Evolutionary conservation across 106 monocot species (phyloP).

Genomic region (Dendrobium chrysotoxum): DNA sequence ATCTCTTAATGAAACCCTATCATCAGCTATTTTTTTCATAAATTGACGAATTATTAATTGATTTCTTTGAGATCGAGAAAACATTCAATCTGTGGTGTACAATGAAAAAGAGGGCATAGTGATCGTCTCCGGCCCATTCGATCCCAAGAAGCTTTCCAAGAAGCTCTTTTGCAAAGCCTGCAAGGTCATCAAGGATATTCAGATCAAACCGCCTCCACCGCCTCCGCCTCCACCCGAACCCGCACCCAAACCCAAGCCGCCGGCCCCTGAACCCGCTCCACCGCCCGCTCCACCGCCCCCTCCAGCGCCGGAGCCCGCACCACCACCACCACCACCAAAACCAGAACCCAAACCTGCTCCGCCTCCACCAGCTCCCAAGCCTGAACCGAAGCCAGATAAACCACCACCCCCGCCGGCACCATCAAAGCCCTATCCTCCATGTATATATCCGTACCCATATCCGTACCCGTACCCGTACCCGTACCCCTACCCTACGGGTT

Average conservation of each 20-base stretch:
- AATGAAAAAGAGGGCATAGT: conserved; percentile 42
- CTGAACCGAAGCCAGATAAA: background rate
- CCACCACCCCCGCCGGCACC: background rate
- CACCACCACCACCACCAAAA: background rate
- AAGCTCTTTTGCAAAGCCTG: conserved; percentile 51
- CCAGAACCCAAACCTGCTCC: background rate
- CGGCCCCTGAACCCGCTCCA: background rate
- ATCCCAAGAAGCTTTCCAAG: conserved; percentile 28
- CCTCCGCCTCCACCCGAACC: background rate
- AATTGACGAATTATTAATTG: background rate
- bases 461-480: background rate
- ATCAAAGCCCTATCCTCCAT: background rate
- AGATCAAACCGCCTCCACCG: conserved; percentile 9
- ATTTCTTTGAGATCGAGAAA: conserved; percentile 4
- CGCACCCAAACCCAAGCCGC: no score
- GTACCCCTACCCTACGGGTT: background rate
- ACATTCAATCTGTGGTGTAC: conserved; percentile 31
- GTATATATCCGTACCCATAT: background rate
- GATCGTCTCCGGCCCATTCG: conserved; percentile 23
- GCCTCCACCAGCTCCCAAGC: no score
- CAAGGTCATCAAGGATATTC: conserved; percentile 53
- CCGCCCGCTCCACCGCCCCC: background rate
- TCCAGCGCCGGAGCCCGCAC: background rate
- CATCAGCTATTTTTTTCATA: no score
- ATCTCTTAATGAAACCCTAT: background rate